Base-by-base conservation (phyloP, 148 eudicot genomes). In the Chenopodium formosanum region DNA sequence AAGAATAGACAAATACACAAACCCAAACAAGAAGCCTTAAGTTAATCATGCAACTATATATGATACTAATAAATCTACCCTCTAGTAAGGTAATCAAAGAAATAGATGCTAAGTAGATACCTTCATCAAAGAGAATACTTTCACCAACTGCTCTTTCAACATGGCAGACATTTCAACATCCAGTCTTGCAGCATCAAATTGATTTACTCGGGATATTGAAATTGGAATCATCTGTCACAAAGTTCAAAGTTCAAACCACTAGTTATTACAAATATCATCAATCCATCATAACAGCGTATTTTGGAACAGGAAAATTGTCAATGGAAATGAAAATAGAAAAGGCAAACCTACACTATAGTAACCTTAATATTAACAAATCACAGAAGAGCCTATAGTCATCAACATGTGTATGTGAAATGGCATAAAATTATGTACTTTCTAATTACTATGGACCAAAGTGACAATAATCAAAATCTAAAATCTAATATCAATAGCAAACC, bases 101-200 rank as follows among this genome's bases (percentile, higher is more conserved):
- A 58, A 56, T 47, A 70, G 77, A 80, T 69, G 65, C 47, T 50
- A 63, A 84, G 71, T 56, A 29, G 23, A 78, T 67, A 95, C 97
- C 99, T 95, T 95, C 94, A 95, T 91, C 56, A 95, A 86, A 58
- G 98, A 89, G 63, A 95, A 95, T 60, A 95, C 98, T 80, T 94
- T 93, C 84, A 93, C 92, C 84, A 95, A 83, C 81, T 94, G 99
- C 84, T 95, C 99, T 79, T 95, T 95, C 83, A 94, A 83, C 99
- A 95, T 95, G 81, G 94, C 98, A 23, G 98, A 88, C 98, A 96
- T 92, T 86, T 96, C 99, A 84, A 96, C 83, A 80, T 96, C 99
- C 77, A 96, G 88, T 76, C 99, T 87, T 9, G 81, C 97, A 44
- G 98, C 98, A 90, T 96, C 99, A 40, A 96, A 84, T 85, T 96